These are phyloP conservation scores for Jaapia argillacea DNA, from an alignment of 768 basidiomycete genomes.

Conservation along the genomic window DNA sequence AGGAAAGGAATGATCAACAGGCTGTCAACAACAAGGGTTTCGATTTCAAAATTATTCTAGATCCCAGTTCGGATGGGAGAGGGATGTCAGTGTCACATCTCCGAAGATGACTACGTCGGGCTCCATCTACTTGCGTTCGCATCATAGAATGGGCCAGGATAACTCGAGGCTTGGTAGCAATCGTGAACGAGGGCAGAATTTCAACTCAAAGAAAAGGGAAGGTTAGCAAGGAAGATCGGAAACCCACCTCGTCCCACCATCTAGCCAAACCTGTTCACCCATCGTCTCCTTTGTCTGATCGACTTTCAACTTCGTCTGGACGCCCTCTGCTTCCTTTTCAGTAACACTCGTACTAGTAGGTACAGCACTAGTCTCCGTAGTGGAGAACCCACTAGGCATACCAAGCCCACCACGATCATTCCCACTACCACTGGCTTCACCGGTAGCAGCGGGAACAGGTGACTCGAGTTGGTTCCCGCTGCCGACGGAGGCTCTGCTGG, in stretches of 20 bases:
- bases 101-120: no score
- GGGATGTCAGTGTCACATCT: no score
- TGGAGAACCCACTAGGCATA: slow-evolving; percentile 60
- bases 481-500: slow-evolving; percentile 50
- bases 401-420: slow-evolving; percentile 7
- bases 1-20: no score
- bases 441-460: slow-evolving; percentile 39
- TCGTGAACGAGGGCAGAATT: no score
- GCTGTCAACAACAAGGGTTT: no score
- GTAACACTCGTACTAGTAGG: slow-evolving; percentile 8
- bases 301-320: slow-evolving; percentile 62
- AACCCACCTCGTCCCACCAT: slow-evolving; percentile 77
- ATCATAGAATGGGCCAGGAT: no score
- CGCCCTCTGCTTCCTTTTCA: slow-evolving; percentile 21
- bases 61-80: no score
- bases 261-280: slow-evolving; percentile 81
- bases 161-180: no score
- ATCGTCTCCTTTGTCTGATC: slow-evolving; percentile 78
- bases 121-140: no score
- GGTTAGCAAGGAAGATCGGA: slow-evolving; percentile 1
- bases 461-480: slow-evolving; percentile 76
- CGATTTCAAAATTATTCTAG: no score
- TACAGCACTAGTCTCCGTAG: slow-evolving; percentile 12
- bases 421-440: slow-evolving; percentile 6
- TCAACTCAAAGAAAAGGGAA: no score